Base-by-base conservation (phyloP, 306 rosid genomes). In the Argentina anserina region DNA sequence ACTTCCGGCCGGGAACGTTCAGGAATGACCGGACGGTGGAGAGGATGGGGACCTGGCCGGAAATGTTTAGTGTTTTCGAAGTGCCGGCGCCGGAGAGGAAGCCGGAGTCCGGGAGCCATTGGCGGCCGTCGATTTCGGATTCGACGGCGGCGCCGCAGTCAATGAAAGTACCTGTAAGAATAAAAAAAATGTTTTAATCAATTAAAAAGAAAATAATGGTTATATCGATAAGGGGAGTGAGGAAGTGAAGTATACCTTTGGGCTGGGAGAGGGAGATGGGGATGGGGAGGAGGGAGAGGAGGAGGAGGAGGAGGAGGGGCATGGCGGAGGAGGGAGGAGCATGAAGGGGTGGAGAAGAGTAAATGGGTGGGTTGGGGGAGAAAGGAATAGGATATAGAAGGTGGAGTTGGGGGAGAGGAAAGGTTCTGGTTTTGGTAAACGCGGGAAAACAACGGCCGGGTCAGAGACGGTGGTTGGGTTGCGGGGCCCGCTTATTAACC, bases 11-110 rank as follows among this genome's bases (percentile, higher is more conserved):
- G 21, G 53, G 62, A 43, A 66, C 75, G 50, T 77, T 79, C 1
- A 93, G 88, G 71, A 95, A 95, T 6, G 97, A 87, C 33, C 96
- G 87, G 28, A 90, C 75, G 53, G 97, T 90, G 68, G 84, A 76
- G 18, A 95, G 75, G 40, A 65, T 55, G 15, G 82, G 90, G 41
- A 31, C 12, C 1, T 59, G 42, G 63, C 21, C 83, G 0, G 92
- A 67, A 14, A 34, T 17, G 6, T 84, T 69, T 6, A 88, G 21
- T 79, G 76, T 86, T 73, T 60, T 83, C 17, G 90, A 70, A 17
- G 79, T 69, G 15, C 97, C 97, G 0, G 14, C 43, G 43, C 72
- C 46, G 43, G 88, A 50, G 73, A 91, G 63, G 55, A 80, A 90
- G 4, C 0, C 45, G 18, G 63, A 33, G 56, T 95, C 97, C 18